Percentiles rank a stretch among this genome's conserved stretches.
Conservation (phyloP, 305 asterid species). For the Solanum hybrid region DNA sequence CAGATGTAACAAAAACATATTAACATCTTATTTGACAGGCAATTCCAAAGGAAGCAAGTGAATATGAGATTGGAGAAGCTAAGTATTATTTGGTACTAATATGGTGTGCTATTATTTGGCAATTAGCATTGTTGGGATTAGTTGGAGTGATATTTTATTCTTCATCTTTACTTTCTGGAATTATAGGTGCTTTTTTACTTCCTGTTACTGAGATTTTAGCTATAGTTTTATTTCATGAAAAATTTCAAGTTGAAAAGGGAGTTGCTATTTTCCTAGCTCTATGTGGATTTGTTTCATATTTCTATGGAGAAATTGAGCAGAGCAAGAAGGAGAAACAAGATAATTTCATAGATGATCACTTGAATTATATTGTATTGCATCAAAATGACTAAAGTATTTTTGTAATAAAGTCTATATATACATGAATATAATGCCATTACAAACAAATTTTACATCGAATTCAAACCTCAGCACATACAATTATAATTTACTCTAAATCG, state of each 20-base stretch:
- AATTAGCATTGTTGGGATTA: not conserved
- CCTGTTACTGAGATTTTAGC: not conserved
- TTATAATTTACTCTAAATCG: not conserved
- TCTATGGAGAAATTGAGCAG: not conserved
- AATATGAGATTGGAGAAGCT: not conserved
- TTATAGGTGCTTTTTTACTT: not conserved
- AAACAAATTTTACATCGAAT: too few species aligned
- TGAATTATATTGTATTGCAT: not conserved
- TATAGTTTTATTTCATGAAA: not conserved
- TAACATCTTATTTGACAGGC: not conserved
- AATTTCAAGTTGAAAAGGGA: not conserved
- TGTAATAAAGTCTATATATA: not conserved
- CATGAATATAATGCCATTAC: not conserved
- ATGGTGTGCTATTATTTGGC: not conserved
- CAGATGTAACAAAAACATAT: not conserved
- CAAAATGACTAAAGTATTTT: not conserved
- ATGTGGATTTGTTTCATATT: not conserved
- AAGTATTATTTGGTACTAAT: conserved; percentile 1
- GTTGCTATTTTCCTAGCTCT: not conserved
- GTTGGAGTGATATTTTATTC: not conserved
- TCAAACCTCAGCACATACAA: not conserved
- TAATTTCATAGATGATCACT: not conserved
- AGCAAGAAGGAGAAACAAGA: not conserved
- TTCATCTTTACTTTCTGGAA: conserved; percentile 6
- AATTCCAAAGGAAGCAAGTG: not conserved